phyloP scores from a whole-genome alignment of 176 grass and related monocot species.

The Luzula sylvatica region DNA sequence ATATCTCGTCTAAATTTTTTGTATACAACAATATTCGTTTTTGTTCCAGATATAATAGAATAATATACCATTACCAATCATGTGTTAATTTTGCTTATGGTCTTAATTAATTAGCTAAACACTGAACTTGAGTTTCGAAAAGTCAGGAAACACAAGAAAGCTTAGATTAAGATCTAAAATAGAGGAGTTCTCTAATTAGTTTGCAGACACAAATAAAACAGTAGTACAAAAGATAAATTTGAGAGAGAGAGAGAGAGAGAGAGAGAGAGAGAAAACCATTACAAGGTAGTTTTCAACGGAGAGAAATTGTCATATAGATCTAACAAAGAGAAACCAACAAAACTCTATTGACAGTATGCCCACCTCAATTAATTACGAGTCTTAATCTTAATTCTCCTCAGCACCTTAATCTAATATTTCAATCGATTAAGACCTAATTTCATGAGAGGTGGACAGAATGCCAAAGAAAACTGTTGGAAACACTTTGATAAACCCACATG shows the following conservation, averaged over 20 bases:
- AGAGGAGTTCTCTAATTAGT: no score
- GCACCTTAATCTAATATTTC: no score
- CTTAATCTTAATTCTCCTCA: no score
- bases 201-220: background rate
- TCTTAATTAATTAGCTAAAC: no score
- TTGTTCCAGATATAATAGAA: no score
- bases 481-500: constrained; percentile 34
- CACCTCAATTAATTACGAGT: constrained; percentile 24
- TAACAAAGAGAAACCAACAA: constrained; percentile 28
- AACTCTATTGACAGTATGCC: constrained; percentile 24
- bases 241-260: background rate
- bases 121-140: no score
- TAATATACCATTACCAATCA: no score
- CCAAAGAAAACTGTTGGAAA: constrained; percentile 37
- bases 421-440: background rate
- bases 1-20: background rate
- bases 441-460: constrained; percentile 38
- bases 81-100: no score
- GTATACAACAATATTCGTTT: no score
- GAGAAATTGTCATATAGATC: constrained; percentile 14
- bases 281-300: background rate
- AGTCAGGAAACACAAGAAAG: no score
- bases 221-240: background rate
- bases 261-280: background rate
- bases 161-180: no score